Evolutionary conservation across 2,329 filamentous ascomycete genomes (phyloP), one percentile per base, ranked within the genome.

Genomic region (Aspergillus alliaceus): DNA sequence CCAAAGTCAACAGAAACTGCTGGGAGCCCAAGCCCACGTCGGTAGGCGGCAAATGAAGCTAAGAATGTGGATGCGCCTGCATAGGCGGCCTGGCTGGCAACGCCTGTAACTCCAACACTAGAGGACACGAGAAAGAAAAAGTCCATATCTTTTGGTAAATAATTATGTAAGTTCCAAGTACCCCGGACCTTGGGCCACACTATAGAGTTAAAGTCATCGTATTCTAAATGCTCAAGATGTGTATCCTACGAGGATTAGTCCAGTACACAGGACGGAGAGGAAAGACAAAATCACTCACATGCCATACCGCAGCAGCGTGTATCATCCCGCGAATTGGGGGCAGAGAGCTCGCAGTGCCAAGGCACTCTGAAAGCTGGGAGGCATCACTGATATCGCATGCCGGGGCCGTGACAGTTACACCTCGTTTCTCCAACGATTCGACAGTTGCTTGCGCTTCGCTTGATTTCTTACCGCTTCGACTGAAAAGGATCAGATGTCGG

Each of bases 401-500:
- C 12, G 54, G 50, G 8, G 39, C 51, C 1, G 46, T 25, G 5
- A 46, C 54, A n/a, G n/a, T n/a, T n/a, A n/a, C n/a, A n/a, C n/a
- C n/a, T n/a, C n/a, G n/a, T n/a, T n/a, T n/a, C n/a, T n/a, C n/a
- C n/a, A n/a, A n/a, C n/a, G n/a, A n/a, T n/a, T n/a, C n/a, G n/a
- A n/a, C n/a, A n/a, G n/a, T n/a, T n/a, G n/a, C 12, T 34, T 51
- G 1, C 50, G 68, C 32, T 4, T 34, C 4, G 32, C 32, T 8
- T 35, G 56, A 72, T n/a, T n/a, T n/a, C n/a, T n/a, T n/a, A n/a
- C n/a, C n/a, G n/a, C n/a, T n/a, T n/a, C n/a, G n/a, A n/a, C n/a
- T n/a, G 24, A 60, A 62, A 11, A 74, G 53, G 4, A 73, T 63
- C n/a, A 76, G 47, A 58, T 75, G 65, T 32, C 65, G 66, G 4